Evolutionary conservation across 306 rosid species (phyloP), one percentile per base, ranked within the genome.

Genomic region (Vicia sativa): DNA sequence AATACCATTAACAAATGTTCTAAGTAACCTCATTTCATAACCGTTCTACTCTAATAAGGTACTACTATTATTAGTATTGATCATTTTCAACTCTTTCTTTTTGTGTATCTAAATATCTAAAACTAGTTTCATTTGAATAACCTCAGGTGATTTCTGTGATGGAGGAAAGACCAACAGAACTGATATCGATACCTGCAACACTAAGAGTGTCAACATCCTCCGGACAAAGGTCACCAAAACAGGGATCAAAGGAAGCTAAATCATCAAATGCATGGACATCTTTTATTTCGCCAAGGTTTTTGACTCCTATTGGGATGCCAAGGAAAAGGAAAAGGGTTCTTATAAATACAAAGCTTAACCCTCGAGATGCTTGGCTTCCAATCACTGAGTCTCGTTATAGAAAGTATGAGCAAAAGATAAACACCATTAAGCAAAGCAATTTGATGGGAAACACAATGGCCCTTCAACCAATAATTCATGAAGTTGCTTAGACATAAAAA

Each of bases 291-390:
- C 99, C 99, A 12, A 80, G 96, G 91, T 92, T 92, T 79, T 73
- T 92, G 80, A 89, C 96, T 64, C 98, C 98, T 18, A 90, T 93
- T 53, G 99, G 99, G 19, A 90, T 97, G 19, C 99, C 97, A 21
- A 93, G 90, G 99, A 93, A n/a, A n/a, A n/a, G n/a, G n/a, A n/a
- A 93, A 86, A 82, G 89, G 75, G 97, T 93, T 52, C 81, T 93
- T 15, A 58, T 93, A 13, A 93, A 90, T 82, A 90, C 99, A 1
- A 93, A 90, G 75, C 99, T 93, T 13, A 93, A 93, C 57, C 99
- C 99, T 45, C 99, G 90, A 59, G 99, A 93, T 61, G 97, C 99
- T 3, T 93, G 99, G 99, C 99, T 93, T 80, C 99, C 99, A n/a
- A 93, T 93, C 44, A 93, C 99, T 0, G 99, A 93, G 70, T 93